phyloP scores from a whole-genome alignment of 2,329 filamentous ascomycete species.

The Magnaporthales sp. region DNA sequence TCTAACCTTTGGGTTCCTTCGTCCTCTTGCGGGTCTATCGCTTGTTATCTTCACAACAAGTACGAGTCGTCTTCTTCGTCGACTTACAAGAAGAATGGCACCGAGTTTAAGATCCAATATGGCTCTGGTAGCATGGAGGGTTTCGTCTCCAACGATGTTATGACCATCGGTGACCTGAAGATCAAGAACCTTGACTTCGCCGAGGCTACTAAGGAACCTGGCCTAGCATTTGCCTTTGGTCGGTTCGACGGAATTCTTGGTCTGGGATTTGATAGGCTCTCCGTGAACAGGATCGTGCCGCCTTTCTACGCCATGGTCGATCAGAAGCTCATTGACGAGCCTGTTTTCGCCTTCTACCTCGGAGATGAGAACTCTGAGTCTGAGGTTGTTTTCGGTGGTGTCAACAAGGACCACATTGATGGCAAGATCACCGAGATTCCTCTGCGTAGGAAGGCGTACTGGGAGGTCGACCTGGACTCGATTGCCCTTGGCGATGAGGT shows the following conservation, averaged over 20 bases:
- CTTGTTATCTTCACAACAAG: constrained; percentile 94
- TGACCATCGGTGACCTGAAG: constrained; percentile 81
- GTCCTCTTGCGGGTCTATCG: constrained; percentile 82
- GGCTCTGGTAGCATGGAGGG: constrained; percentile 91
- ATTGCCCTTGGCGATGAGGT: constrained; percentile 81
- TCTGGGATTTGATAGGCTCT: constrained; percentile 89
- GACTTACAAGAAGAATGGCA: constrained; percentile 90
- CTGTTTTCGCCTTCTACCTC: constrained; percentile 95
- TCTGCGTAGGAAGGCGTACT: constrained; percentile 97
- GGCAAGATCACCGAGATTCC: constrained; percentile 91
- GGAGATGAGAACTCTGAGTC: constrained; percentile 65
- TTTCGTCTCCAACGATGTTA: constrained; percentile 81
- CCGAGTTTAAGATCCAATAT: constrained; percentile 86
- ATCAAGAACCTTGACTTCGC: constrained; percentile 91
- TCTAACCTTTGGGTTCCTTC: constrained; percentile 99
- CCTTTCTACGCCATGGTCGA: constrained; percentile 96
- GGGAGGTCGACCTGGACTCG: constrained; percentile 94
- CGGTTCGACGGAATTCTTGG: constrained; percentile 96
- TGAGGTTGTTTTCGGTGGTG: constrained; percentile 81
- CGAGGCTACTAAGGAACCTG: constrained; percentile 91
- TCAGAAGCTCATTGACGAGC: constrained; percentile 81
- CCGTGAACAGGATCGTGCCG: constrained; percentile 90
- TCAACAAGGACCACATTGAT: constrained; percentile 70
- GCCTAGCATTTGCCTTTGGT: constrained; percentile 94
- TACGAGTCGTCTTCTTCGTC: constrained; percentile 88